Conservation (phyloP, 441 rosid genomes). For the Gossypium schwendimanii region DNA sequence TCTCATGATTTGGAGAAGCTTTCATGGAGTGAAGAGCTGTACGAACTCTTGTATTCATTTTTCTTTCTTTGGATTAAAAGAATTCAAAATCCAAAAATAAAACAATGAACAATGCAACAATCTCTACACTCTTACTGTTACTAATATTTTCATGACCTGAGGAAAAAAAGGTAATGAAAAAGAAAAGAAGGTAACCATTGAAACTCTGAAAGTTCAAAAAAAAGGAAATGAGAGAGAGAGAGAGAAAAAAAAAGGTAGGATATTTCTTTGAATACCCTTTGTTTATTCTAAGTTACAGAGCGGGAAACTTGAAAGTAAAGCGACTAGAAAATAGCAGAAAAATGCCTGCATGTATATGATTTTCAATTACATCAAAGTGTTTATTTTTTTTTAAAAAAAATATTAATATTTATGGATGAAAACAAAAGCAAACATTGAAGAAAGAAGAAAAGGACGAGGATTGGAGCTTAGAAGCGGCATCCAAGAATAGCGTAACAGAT, state of each 20-base stretch:
- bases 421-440: slow-evolving; percentile 17
- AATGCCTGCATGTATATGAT: slow-evolving; percentile 20
- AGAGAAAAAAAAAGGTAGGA: background rate
- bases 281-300: slow-evolving; percentile 31
- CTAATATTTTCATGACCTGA: slow-evolving; percentile 14
- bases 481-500: slow-evolving; percentile 24
- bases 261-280: background rate
- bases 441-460: slow-evolving; percentile 37
- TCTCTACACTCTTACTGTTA: slow-evolving; percentile 6
- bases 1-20: slow-evolving; percentile 49
- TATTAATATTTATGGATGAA: slow-evolving; percentile 18
- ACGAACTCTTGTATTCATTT: slow-evolving; percentile 65
- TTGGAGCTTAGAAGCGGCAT: slow-evolving; percentile 28
- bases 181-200: slow-evolving; percentile 3
- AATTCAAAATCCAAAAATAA: background rate
- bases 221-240: background rate
- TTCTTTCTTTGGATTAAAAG: slow-evolving; percentile 5
- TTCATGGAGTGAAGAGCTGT: slow-evolving; percentile 58
- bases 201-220: slow-evolving; percentile 8
- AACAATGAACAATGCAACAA: slow-evolving; percentile 18
- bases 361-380: no score
- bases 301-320: slow-evolving; percentile 67
- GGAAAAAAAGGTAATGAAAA: background rate
- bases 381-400: background rate
- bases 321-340: slow-evolving; percentile 27